phyloP scores from a whole-genome alignment of 225 moss, liverwort and hornwort species.

The Sphagnum contortum region DNA sequence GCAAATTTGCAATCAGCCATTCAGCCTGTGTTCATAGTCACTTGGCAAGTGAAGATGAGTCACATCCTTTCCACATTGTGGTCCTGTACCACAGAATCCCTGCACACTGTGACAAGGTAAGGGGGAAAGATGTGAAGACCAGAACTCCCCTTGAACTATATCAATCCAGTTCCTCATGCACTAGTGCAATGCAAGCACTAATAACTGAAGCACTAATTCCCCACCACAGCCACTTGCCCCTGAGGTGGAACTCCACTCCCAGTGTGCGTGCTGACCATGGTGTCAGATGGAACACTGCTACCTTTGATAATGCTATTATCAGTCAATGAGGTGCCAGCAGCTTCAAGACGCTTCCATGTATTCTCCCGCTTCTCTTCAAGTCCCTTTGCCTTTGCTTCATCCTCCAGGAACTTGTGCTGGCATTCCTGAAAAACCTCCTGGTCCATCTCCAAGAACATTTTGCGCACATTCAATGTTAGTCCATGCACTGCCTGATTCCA shows the following conservation, averaged over 20 bases:
- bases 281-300: slow-evolving; percentile 25
- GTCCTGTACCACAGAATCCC: slow-evolving; percentile 43
- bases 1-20: slow-evolving; percentile 47
- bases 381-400: slow-evolving; percentile 68
- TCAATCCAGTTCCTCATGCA: slow-evolving; percentile 28
- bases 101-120: slow-evolving; percentile 44
- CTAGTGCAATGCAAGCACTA: slow-evolving; percentile 22
- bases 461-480: slow-evolving; percentile 81
- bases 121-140: slow-evolving; percentile 36
- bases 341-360: slow-evolving; percentile 94
- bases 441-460: slow-evolving; percentile 99
- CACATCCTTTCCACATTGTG: slow-evolving; percentile 37
- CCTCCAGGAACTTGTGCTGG: slow-evolving; percentile 83
- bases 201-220: slow-evolving; percentile 46
- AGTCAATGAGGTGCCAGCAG: slow-evolving; percentile 36
- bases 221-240: slow-evolving; percentile 48
- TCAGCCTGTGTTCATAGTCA: slow-evolving; percentile 46
- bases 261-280: slow-evolving; percentile 32
- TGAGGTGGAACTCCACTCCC: slow-evolving; percentile 51
- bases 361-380: slow-evolving; percentile 72
- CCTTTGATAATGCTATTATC: slow-evolving; percentile 18
- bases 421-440: slow-evolving; percentile 93
- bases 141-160: slow-evolving; percentile 40
- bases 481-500: slow-evolving; percentile 99
- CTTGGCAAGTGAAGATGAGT: slow-evolving; percentile 44